Evolutionary conservation across 2,329 filamentous ascomycete genomes (phyloP), one percentile per base, ranked within the genome.

Genomic region (Raffaelea arxii): DNA sequence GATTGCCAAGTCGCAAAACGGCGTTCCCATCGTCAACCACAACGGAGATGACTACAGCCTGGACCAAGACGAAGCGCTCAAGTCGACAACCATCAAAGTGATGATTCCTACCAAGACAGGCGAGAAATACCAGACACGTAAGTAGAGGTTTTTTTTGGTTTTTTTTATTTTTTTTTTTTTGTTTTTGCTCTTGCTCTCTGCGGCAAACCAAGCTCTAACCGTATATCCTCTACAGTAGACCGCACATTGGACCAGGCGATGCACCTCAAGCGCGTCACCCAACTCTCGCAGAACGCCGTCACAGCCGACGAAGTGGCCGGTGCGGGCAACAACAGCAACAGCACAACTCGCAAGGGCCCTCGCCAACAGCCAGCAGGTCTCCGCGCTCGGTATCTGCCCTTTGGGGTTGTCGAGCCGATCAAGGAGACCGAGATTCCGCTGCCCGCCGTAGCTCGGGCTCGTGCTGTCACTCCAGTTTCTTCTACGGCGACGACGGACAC

Each of bases 281-380:
- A 73, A 37, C 65, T 86, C 19, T 62, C 67, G n/a, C 61, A 53
- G 43, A 48, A 46, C 42, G 36, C 51, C n/a, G 41, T n/a, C 46
- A n/a, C 43, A 41, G 32, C 47, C 25, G 48, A 46, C 22, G 46
- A 51, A 16, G 53, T n/a, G 16, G 30, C 25, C 2, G 24, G 32
- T 2, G 16, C 21, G 6, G 35, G 2, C n/a, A 21, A 9, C 39
- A 27, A 30, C 11, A 10, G 14, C 4, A 19, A 21, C 6, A 19
- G 32, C 5, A 21, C 25, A 16, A 23, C 25, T 4, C 66, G 72
- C 47, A 77, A 69, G 49, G 61, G 71, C 2, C 68, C 78, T 42
- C 75, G 81, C 49, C 68, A 75, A 40, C 85, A 89, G 59, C 83
- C 85, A 2, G 71, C 75, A 55, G 82, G 79, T 6, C 65, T 90